Percentiles rank a stretch among this genome's conserved stretches.
phyloP scores from a whole-genome alignment of 768 basidiomycete species.

The Boletus sensibilis region DNA sequence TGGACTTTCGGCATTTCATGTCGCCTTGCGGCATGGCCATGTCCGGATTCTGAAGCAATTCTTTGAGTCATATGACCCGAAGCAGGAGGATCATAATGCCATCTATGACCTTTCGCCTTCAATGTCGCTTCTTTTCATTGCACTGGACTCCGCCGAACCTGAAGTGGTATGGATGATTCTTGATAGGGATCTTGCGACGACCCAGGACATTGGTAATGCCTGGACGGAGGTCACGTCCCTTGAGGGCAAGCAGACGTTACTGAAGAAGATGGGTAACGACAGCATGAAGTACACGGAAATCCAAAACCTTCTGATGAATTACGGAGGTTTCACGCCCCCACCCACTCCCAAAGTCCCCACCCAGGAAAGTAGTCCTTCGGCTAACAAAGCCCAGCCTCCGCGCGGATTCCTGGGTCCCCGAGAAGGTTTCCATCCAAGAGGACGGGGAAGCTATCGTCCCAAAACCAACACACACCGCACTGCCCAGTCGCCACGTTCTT shows the following conservation, averaged over 20 bases:
- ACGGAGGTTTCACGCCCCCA: constrained; percentile 51
- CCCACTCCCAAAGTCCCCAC: constrained; percentile 28
- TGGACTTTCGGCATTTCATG: constrained; percentile 64
- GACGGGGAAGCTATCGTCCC: constrained; percentile 15
- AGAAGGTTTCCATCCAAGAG: constrained; percentile 3
- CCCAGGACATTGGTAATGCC: constrained; percentile 48
- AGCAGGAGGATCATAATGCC: constrained; percentile 45
- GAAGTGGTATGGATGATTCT: constrained; percentile 65
- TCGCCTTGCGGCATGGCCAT: constrained; percentile 55
- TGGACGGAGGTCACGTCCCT: constrained; percentile 50
- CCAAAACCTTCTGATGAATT: constrained; percentile 49
- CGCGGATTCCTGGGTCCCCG: constrained; percentile 7
- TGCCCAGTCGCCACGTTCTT: neutral
- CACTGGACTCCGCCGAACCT: constrained; percentile 60
- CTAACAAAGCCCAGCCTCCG: constrained; percentile 15
- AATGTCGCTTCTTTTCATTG: constrained; percentile 51
- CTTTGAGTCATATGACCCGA: constrained; percentile 58
- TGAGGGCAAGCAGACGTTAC: constrained; percentile 27
- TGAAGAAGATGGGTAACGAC: constrained; percentile 26
- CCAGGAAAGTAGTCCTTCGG: constrained; percentile 9
- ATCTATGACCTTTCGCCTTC: constrained; percentile 47
- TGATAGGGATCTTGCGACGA: constrained; percentile 51
- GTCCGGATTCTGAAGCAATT: constrained; percentile 56
- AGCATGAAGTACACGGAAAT: constrained; percentile 48
- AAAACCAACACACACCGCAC: neutral